Percentiles rank a stretch among this genome's conserved stretches.
phyloP scores from a whole-genome alignment of 495 filamentous ascomycete genomes.

The Daldinia decipiens region DNA sequence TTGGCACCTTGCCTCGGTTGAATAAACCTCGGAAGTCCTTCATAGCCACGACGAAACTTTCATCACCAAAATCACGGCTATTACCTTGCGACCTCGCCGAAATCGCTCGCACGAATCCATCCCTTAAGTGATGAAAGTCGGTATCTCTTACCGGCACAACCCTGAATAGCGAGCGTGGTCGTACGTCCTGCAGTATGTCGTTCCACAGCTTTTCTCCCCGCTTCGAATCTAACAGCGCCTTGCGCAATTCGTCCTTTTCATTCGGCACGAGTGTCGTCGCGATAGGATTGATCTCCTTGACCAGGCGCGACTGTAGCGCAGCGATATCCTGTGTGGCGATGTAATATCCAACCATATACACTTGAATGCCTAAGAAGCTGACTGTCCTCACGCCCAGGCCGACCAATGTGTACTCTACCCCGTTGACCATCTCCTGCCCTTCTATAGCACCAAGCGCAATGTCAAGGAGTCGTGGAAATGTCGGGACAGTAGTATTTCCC shows the following conservation, averaged over 20 bases:
- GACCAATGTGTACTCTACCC: conserved; percentile 82
- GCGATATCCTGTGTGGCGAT: conserved; percentile 80
- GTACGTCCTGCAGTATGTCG: conserved; percentile 69
- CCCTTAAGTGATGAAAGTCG: conserved; percentile 89
- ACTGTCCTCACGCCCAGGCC: conserved; percentile 90
- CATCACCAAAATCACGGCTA: conserved; percentile 67
- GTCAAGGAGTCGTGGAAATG: conserved; percentile 78
- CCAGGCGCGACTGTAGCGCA: conserved; percentile 56
- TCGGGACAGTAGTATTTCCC: conserved; percentile 83
- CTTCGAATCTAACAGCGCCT: conserved; percentile 73
- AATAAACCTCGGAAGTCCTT: conserved; percentile 81
- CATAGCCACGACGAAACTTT: conserved; percentile 75
- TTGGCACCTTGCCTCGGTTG: conserved; percentile 77
- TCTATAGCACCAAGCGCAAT: conserved; percentile 60
- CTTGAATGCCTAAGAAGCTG: conserved; percentile 87
- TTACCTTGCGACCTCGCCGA: conserved; percentile 70
- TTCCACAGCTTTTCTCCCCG: conserved; percentile 76
- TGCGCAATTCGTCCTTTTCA: conserved; percentile 77
- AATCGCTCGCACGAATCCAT: conserved; percentile 89
- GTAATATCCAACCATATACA: conserved; percentile 95
- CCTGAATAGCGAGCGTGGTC: conserved; percentile 73
- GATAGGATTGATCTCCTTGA: conserved; percentile 66
- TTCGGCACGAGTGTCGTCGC: conserved; percentile 82
- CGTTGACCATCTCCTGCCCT: conserved; percentile 47
- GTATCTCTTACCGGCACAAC: conserved; percentile 89